These are phyloP conservation scores for Pythium dissotocum DNA, from an alignment of 352 stramenopile species.

Conservation along the genomic window DNA sequence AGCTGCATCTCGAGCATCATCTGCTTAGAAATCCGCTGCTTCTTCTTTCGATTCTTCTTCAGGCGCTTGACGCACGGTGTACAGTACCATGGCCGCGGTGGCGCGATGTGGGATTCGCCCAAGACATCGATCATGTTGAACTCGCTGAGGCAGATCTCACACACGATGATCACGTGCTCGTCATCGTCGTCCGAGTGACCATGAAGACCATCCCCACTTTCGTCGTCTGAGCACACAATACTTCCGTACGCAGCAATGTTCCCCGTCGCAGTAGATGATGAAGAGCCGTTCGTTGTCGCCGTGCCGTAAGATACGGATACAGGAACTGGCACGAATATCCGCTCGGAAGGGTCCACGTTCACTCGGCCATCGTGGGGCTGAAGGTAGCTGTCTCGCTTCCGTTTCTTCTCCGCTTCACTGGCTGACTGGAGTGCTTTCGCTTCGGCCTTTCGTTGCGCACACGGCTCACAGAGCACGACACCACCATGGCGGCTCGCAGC, in stretches of 20 bases:
- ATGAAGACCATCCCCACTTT: slow-evolving; percentile 28
- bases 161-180: slow-evolving; percentile 61
- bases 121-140: slow-evolving; percentile 73
- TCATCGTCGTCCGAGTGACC: slow-evolving; percentile 34
- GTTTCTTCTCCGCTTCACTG: slow-evolving; percentile 29
- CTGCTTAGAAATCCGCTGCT: slow-evolving; percentile 79
- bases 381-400: slow-evolving; percentile 24
- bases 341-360: slow-evolving; percentile 23
- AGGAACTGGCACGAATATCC: slow-evolving; percentile 23
- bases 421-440: not conserved
- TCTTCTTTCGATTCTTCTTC: slow-evolving; percentile 80
- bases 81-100: slow-evolving; percentile 77
- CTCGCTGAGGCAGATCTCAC: slow-evolving; percentile 73
- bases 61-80: slow-evolving; percentile 57
- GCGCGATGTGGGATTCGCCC: slow-evolving; percentile 36
- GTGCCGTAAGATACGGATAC: slow-evolving; percentile 17
- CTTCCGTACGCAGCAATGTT: slow-evolving; percentile 24
- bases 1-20: slow-evolving; percentile 86
- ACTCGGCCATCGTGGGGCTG: slow-evolving; percentile 21
- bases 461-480: slow-evolving; percentile 18
- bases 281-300: slow-evolving; percentile 8
- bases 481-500: slow-evolving; percentile 16
- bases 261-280: not conserved
- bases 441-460: slow-evolving; percentile 1
- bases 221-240: slow-evolving; percentile 46